phyloP scores from a whole-genome alignment of 2,329 filamentous ascomycete species.

The Pseudocercospora vitis region DNA sequence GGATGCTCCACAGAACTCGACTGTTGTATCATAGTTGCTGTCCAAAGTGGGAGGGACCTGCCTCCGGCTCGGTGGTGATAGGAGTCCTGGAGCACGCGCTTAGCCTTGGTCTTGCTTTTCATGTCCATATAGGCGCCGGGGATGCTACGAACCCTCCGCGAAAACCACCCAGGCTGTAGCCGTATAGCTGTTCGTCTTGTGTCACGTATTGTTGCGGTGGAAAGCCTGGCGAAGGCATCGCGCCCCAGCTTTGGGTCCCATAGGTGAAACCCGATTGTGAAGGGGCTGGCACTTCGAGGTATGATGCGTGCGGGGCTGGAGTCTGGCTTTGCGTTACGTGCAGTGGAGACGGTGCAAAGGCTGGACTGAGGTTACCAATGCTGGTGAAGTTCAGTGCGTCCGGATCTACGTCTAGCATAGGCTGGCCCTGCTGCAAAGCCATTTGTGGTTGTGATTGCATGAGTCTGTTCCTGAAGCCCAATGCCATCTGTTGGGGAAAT shows the following conservation, averaged over 20 bases:
- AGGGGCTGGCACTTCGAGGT: conserved; percentile 48
- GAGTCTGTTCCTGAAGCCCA: conserved; percentile 42
- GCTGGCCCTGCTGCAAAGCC: conserved; percentile 15
- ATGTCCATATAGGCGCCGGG: conserved; percentile 38
- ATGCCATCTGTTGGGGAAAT: conserved; percentile 46
- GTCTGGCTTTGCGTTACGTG: conserved; percentile 39
- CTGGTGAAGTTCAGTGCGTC: conserved; percentile 32
- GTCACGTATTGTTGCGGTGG: conserved; percentile 37
- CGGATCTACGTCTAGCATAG: conserved; percentile 25
- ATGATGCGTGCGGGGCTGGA: conserved; percentile 36
- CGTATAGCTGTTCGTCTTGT: conserved; percentile 44
- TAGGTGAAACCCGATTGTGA: conserved; percentile 33
- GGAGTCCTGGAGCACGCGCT: conserved; percentile 32
- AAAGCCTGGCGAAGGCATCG: conserved; percentile 39
- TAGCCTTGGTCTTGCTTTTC: conserved; percentile 29
- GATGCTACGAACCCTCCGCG: conserved; percentile 38
- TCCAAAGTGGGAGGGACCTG: conserved; percentile 23
- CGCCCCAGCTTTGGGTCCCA: conserved; percentile 36
- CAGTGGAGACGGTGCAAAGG: conserved; percentile 50
- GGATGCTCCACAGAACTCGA: conserved; percentile 1
- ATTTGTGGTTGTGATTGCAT: conserved; percentile 26
- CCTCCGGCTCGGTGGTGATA: conserved; percentile 23
- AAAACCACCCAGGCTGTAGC: conserved; percentile 31
- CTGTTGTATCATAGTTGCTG: not conserved
- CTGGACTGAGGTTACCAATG: conserved; percentile 50